phyloP scores from a whole-genome alignment of 2,329 filamentous ascomycete genomes.

The Penicillium hesseltinei region DNA sequence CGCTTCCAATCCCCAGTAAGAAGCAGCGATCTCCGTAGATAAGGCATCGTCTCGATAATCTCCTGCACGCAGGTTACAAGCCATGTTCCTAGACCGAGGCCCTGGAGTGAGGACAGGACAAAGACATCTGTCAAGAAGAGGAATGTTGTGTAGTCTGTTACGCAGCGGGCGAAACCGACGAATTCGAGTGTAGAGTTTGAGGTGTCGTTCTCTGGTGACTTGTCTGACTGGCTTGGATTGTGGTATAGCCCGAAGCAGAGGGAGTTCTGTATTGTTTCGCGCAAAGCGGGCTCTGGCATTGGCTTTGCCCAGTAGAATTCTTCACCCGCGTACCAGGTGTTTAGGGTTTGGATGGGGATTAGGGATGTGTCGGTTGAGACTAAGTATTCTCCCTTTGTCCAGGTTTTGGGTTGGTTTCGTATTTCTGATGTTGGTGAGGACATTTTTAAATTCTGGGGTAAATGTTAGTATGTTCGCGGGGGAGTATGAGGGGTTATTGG shows the following conservation, averaged over 20 bases:
- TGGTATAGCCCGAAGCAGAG: conserved; percentile 7
- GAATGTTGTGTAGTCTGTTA: conserved; percentile 14
- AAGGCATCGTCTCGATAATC: conserved; percentile 11
- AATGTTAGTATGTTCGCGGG: neutral
- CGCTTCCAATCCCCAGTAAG: conserved; percentile 11
- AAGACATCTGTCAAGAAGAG: conserved; percentile 15
- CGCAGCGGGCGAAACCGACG: conserved; percentile 11
- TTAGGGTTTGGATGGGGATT: conserved; percentile 2
- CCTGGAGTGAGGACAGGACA: conserved; percentile 6
- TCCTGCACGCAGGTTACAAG: conserved; percentile 17
- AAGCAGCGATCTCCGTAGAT: conserved; percentile 11
- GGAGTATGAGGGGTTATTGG: neutral
- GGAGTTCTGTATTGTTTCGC: neutral
- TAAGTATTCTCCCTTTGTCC: conserved; percentile 3
- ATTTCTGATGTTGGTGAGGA: neutral
- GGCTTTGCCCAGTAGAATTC: conserved; percentile 11
- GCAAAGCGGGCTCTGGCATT: conserved; percentile 1
- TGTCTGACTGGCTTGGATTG: neutral
- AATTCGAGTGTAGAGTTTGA: neutral
- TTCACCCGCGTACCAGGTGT: conserved; percentile 6
- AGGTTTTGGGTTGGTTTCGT: neutral
- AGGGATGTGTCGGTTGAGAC: conserved; percentile 3
- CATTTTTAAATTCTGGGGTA: neutral
- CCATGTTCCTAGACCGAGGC: conserved; percentile 11
- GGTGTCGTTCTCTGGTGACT: neutral